Percentiles rank a stretch among this genome's conserved stretches.
Conservation (phyloP, 176 grass and related monocot species). For the Triticum monococcum region DNA sequence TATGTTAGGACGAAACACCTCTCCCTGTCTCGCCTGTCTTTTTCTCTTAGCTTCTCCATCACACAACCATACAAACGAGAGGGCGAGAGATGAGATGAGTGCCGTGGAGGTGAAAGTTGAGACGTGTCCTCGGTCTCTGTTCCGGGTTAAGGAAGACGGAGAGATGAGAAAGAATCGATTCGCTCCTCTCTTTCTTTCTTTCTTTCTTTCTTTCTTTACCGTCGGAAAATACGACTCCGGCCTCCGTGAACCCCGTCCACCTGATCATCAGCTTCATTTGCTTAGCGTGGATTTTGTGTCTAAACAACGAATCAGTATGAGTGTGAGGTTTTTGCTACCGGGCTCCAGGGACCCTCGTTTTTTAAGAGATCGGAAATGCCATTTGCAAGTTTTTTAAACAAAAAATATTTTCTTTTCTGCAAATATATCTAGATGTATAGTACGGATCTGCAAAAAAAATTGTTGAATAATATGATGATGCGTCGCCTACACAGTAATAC, state of each 20-base stretch:
- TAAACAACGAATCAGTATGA: neutral
- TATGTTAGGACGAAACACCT: neutral
- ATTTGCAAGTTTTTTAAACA: no score
- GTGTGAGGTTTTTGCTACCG: no score
- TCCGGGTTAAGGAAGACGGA: neutral
- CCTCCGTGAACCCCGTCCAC: neutral
- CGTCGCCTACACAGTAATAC: no score
- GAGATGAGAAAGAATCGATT: neutral
- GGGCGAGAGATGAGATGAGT: neutral
- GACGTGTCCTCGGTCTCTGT: slow-evolving; percentile 26
- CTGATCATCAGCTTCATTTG: neutral
- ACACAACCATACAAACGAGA: slow-evolving; percentile 7
- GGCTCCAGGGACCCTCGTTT: no score
- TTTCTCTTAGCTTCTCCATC: slow-evolving; percentile 13
- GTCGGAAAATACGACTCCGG: neutral
- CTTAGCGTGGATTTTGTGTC: neutral
- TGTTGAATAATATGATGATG: no score
- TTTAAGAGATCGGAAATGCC: no score
- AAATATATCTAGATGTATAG: no score
- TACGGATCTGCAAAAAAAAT: no score
- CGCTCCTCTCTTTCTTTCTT: neutral
- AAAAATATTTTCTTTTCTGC: no score
- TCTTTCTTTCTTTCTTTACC: neutral
- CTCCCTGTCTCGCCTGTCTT: neutral
- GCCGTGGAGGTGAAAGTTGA: slow-evolving; percentile 12